A percentile compares a stretch with the other conserved stretches of the same genome.
phyloP scores from a whole-genome alignment of 148 eudicot species.

The Oxyria digyna region DNA sequence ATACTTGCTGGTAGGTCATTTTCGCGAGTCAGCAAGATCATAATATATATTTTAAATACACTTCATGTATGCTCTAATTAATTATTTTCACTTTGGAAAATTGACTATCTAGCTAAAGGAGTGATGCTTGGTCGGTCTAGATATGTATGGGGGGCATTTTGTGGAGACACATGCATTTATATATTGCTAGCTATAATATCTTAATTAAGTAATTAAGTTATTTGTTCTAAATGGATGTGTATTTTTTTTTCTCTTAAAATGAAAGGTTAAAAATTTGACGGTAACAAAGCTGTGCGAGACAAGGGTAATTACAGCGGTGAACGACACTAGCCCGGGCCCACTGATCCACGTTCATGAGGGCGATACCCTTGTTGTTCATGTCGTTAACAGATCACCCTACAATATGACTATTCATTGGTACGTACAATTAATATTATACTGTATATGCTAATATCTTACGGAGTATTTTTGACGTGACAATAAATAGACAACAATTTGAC shows the following conservation, averaged over 20 bases:
- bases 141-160: too few relatives aligned
- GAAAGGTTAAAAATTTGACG: conserved; percentile 31
- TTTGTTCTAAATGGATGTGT: background rate
- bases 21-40: background rate
- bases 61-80: too few relatives aligned
- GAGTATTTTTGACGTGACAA: too few relatives aligned
- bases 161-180: too few relatives aligned
- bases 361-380: conserved; percentile 46
- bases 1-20: background rate
- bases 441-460: too few relatives aligned
- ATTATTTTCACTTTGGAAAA: too few relatives aligned
- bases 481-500: too few relatives aligned
- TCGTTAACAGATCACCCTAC: conserved; percentile 41
- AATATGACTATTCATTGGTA: conserved; percentile 57
- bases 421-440: too few relatives aligned
- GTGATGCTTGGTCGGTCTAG: too few relatives aligned
- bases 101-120: too few relatives aligned
- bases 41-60: too few relatives aligned
- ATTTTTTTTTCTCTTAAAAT: background rate
- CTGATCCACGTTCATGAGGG: conserved; percentile 36
- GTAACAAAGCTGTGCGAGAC: conserved; percentile 26
- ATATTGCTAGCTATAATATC: background rate
- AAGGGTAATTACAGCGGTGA: conserved; percentile 33
- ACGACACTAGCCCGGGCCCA: conserved; percentile 51
- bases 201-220: background rate